Evolutionary conservation across 306 rosid species (phyloP), one percentile per base, ranked within the genome.

Genomic region (Ochetophila trinervis): DNA sequence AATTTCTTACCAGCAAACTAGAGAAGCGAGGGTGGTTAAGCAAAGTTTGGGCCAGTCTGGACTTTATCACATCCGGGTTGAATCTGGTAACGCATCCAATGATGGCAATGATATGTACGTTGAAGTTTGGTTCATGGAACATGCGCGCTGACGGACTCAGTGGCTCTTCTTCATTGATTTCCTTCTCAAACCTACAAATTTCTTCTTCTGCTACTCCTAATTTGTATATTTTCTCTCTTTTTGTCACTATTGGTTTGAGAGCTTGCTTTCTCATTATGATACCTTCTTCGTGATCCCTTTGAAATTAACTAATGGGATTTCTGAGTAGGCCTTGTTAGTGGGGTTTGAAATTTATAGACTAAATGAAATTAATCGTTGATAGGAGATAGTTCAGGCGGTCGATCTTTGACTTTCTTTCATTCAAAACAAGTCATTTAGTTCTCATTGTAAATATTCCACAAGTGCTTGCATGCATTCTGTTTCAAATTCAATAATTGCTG

Each of bases 11-110:
- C 71, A 63, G 58, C 57, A 78, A 68, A 23, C 82, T 78, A 8
- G 79, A 68, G 75, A 78, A 78, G 40, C 82, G 82, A 50, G 79
- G 75, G 55, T 78, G 82, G 27, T 57, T 73, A 24, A 78, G 76
- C 75, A 78, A 54, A 24, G 79, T 62, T 40, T 52, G 78, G 9
- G n/a, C 44, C 75, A 78, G 61, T 48, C 52, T 68, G 60, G 60
- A 61, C 60, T 51, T 68, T 13, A 23, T 17, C 52, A 67, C 61
- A 3, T 72, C 62, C 0, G 51, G 57, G 49, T 27, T 21, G 56
- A 72, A 67, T 62, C 20, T 36, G 22, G 78, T 66, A 23, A 61
- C 62, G 35, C 22, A 21, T 5, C 82, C 82, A 57, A 78, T 63
- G 59, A 73, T 73, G 12, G 78, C 82, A 53, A 78, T 18, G 35